Conservation (phyloP, 768 basidiomycete species). For the Agaricus blazei region DNA sequence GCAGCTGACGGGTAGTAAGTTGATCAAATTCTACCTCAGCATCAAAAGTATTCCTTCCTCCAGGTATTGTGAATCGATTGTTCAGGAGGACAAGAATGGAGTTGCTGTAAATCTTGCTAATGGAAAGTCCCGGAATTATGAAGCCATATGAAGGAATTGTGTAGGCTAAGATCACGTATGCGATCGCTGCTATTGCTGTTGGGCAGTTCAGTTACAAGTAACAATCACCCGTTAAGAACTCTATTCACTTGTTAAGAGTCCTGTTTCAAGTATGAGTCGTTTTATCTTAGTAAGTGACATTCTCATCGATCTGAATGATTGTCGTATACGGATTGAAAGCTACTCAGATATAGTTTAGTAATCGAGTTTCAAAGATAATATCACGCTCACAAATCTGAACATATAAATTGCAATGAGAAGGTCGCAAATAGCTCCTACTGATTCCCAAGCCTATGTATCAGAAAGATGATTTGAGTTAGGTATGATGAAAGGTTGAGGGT, state of each 20-base stretch:
- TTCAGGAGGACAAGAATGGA: not conserved
- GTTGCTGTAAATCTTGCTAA: slow-evolving; percentile 1
- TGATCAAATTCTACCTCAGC: not conserved
- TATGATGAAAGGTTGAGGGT: no score
- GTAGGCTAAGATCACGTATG: not conserved
- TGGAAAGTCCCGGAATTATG: not conserved
- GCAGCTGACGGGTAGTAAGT: no score
- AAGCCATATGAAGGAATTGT: not conserved
- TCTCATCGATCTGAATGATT: no score
- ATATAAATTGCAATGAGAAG: not conserved
- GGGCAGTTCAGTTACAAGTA: no score
- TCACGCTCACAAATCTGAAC: not conserved
- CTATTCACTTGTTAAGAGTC: not conserved
- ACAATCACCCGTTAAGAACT: no score
- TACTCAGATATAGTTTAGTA: not conserved
- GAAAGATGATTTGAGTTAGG: no score
- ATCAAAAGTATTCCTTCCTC: not conserved
- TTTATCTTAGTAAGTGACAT: not conserved
- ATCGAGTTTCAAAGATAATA: not conserved
- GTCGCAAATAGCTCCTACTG: not conserved
- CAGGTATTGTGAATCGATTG: not conserved
- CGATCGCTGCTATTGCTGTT: not conserved
- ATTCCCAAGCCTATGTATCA: not conserved
- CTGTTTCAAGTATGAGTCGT: not conserved
- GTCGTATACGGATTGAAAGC: not conserved